Evolutionary conservation across 2,329 filamentous ascomycete species (phyloP).

Genomic region (Achaetomium macrosporum): DNA sequence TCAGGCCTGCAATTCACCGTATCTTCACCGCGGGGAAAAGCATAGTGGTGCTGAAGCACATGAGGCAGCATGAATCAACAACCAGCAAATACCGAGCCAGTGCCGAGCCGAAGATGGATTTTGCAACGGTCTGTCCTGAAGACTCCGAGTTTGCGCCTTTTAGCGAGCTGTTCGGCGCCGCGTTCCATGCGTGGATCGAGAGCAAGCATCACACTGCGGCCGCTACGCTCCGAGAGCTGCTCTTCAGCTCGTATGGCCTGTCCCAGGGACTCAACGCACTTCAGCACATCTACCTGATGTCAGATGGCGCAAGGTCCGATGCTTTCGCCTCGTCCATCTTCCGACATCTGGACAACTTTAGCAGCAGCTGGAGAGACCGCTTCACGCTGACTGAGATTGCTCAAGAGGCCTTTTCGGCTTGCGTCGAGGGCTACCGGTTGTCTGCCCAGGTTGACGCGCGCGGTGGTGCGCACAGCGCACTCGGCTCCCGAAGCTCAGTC

Average conservation of each 20-base stretch:
- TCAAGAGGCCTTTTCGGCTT: conserved; percentile 61
- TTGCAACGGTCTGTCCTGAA: conserved; percentile 48
- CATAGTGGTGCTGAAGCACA: conserved; percentile 71
- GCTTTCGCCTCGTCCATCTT: conserved; percentile 66
- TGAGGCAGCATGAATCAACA: conserved; percentile 48
- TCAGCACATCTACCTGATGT: conserved; percentile 68
- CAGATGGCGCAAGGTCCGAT: conserved; percentile 63
- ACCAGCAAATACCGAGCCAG: conserved; percentile 28
- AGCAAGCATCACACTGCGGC: conserved; percentile 68
- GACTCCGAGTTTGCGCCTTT: conserved; percentile 57
- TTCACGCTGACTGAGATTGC: conserved; percentile 75
- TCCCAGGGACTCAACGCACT: conserved; percentile 60
- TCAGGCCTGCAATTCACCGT: conserved; percentile 60
- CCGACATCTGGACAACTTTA: conserved; percentile 60
- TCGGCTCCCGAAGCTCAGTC: conserved; percentile 52
- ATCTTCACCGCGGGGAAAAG: conserved; percentile 89
- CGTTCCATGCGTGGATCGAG: conserved; percentile 71
- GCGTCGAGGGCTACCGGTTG: conserved; percentile 56
- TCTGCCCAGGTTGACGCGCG: conserved; percentile 47
- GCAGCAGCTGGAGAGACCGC: conserved; percentile 66
- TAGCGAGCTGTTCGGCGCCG: conserved; percentile 63
- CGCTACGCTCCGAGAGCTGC: conserved; percentile 54
- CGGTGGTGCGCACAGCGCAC: conserved; percentile 32
- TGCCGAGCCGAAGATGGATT: conserved; percentile 44
- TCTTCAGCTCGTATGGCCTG: conserved; percentile 66